Percentiles rank a stretch among this genome's conserved stretches.
These are phyloP conservation scores for Mycocalia duriaeana DNA, from an alignment of 1,284 basidiomycete species.

Conservation along the genomic window DNA sequence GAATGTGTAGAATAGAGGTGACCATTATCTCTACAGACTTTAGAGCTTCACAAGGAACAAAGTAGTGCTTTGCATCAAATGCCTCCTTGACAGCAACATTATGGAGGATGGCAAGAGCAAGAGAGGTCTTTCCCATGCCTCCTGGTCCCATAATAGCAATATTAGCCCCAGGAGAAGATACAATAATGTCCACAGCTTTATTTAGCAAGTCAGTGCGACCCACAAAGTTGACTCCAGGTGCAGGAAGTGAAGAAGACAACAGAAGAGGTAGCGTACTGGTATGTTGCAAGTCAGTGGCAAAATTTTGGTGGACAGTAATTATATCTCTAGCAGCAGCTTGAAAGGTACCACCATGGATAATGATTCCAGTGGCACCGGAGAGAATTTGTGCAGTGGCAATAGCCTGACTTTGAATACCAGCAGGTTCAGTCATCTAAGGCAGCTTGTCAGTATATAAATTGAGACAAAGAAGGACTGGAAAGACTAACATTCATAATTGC, in stretches of 20 bases:
- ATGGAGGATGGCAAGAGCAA: conserved; percentile 11
- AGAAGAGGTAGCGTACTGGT: not conserved
- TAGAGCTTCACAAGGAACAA: conserved; percentile 10
- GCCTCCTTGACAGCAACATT: conserved; percentile 3
- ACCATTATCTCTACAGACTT: conserved; percentile 4
- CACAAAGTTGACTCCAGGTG: not conserved
- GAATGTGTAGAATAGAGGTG: conserved; percentile 6
- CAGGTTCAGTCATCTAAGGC: not conserved
- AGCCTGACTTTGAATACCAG: too few species aligned
- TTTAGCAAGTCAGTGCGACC: not conserved
- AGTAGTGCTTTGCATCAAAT: conserved; percentile 6
- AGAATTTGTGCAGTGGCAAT: not conserved
- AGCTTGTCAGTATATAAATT: not conserved
- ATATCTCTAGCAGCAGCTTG: not conserved
- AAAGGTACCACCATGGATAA: not conserved
- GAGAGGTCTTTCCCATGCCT: conserved; percentile 14
- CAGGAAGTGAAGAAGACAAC: not conserved
- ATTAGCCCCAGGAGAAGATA: not conserved
- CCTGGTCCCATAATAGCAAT: conserved; percentile 12
- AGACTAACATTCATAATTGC: not conserved
- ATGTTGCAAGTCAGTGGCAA: not conserved
- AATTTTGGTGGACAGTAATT: not conserved
- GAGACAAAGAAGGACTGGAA: not conserved
- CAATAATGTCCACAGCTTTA: not conserved
- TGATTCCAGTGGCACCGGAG: not conserved